Evolutionary conservation across 345 rosid genomes (phyloP).

Genomic region (Brassica juncea): DNA sequence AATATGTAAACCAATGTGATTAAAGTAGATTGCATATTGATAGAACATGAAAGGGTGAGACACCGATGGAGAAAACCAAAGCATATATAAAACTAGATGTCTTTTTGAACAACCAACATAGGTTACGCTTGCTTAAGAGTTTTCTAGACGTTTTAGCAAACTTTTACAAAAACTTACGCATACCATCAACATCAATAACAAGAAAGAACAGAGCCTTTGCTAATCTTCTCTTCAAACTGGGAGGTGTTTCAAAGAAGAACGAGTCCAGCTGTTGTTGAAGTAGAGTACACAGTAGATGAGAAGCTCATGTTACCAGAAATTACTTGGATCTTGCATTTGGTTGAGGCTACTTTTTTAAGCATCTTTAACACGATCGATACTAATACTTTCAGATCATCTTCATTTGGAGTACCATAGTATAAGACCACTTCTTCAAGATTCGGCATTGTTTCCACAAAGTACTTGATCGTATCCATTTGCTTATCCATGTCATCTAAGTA

Average conservation of each 20-base stretch:
- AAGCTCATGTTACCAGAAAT: constrained; percentile 24
- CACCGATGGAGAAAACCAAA: background rate
- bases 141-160: background rate
- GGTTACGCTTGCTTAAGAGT: background rate
- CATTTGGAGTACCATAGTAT: constrained; percentile 7
- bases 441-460: constrained; percentile 24
- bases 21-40: background rate
- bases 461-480: constrained; percentile 6
- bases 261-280: constrained; percentile 13
- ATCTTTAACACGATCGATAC: background rate
- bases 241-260: constrained; percentile 3
- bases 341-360: constrained; percentile 23
- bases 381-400: background rate
- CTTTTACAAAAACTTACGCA: background rate
- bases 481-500: constrained; percentile 3
- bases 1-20: background rate
- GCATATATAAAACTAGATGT: background rate
- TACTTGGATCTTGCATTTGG: constrained; percentile 25
- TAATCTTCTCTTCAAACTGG: constrained; percentile 13
- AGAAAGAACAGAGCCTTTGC: background rate
- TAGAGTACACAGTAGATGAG: constrained; percentile 18
- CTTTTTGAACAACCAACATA: constrained; percentile 7
- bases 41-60: background rate
- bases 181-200: background rate
- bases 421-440: constrained; percentile 26